Conservation (phyloP, 345 rosid genomes). For the Lenwebbia sp. region DNA sequence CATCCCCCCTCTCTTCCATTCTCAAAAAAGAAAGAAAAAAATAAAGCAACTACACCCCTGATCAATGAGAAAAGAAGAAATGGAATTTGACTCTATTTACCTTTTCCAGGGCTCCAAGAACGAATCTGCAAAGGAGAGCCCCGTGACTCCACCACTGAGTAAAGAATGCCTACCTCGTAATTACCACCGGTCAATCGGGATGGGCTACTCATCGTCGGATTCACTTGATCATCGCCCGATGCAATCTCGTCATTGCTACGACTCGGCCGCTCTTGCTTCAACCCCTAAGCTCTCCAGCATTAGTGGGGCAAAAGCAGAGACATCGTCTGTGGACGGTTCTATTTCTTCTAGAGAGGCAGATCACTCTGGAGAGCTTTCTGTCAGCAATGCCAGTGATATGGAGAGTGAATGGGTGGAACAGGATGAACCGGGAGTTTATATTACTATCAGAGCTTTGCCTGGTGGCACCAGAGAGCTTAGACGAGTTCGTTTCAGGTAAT, state of each 20-base stretch:
- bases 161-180: slow-evolving; percentile 42
- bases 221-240: slow-evolving; percentile 47
- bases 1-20: not conserved
- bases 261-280: slow-evolving; percentile 48
- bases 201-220: slow-evolving; percentile 51
- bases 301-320: slow-evolving; percentile 61
- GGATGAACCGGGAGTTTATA: slow-evolving; percentile 92
- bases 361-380: slow-evolving; percentile 66
- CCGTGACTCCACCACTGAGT: slow-evolving; percentile 70
- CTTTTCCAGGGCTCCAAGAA: slow-evolving; percentile 38
- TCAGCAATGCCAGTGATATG: slow-evolving; percentile 85
- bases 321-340: slow-evolving; percentile 68
- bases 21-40: not conserved
- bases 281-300: slow-evolving; percentile 66
- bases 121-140: slow-evolving; percentile 59
- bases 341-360: slow-evolving; percentile 67
- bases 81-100: not conserved
- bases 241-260: slow-evolving; percentile 29
- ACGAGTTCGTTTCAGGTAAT: slow-evolving; percentile 92
- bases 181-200: slow-evolving; percentile 28
- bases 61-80: not conserved
- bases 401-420: slow-evolving; percentile 96
- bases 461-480: slow-evolving; percentile 84
- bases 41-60: not conserved
- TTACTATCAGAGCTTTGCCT: slow-evolving; percentile 69